Percentiles rank a stretch among this genome's conserved stretches.
Evolutionary conservation across 176 grass and related monocot species (phyloP).

Genomic region (Rhipidocladum racemiflorum): DNA sequence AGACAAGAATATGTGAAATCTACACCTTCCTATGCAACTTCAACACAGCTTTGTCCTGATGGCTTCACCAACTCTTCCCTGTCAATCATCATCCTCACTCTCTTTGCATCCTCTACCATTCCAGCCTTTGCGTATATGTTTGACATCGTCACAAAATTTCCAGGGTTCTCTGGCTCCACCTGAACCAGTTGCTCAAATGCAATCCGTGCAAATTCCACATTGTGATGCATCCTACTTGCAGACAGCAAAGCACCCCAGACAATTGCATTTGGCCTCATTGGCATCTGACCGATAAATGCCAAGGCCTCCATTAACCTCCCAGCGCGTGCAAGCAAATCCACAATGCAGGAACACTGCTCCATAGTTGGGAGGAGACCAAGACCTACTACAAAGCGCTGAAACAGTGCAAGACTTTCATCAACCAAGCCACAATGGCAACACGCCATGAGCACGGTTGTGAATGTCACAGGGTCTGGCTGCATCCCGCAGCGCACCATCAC

Average conservation of each 20-base stretch:
- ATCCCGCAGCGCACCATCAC: conserved; percentile 27
- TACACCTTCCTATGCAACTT: conserved; percentile 11
- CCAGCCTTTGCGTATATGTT: conserved; percentile 63
- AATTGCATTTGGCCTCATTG: conserved; percentile 40
- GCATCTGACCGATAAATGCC: conserved; percentile 37
- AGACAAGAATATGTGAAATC: neutral
- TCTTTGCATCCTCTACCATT: conserved; percentile 56
- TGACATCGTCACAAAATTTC: conserved; percentile 84
- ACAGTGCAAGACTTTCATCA: conserved; percentile 47
- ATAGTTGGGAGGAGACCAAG: conserved; percentile 26
- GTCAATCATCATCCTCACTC: conserved; percentile 63
- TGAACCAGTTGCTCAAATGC: conserved; percentile 63
- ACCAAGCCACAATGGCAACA: conserved; percentile 66
- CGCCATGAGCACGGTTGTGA: conserved; percentile 53
- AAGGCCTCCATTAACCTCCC: conserved; percentile 57
- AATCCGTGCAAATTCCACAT: conserved; percentile 54
- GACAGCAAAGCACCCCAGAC: conserved; percentile 67
- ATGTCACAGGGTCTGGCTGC: conserved; percentile 51
- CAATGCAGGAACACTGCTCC: conserved; percentile 66
- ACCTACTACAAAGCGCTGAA: conserved; percentile 35
- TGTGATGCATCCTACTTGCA: conserved; percentile 49
- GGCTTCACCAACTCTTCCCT: conserved; percentile 52
- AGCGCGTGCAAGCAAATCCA: conserved; percentile 69
- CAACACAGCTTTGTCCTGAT: conserved; percentile 50
- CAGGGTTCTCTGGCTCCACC: conserved; percentile 61